phyloP scores from a whole-genome alignment of 176 grass and related monocot genomes.

The Aegilops longissima region DNA sequence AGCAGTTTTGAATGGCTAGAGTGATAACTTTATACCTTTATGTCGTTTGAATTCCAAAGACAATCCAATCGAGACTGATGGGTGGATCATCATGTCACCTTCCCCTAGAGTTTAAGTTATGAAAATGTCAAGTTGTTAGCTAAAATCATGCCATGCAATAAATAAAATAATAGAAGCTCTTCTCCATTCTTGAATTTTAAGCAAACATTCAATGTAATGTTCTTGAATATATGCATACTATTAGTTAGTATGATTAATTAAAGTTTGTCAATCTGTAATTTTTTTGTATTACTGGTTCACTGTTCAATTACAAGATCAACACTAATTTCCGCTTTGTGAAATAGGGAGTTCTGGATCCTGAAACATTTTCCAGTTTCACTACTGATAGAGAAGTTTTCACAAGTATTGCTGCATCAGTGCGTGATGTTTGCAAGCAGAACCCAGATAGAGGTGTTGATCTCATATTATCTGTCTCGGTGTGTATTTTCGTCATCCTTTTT shows the following conservation, averaged over 20 bases:
- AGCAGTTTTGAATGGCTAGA: background rate
- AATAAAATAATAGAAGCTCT: background rate
- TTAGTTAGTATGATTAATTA: slow-evolving; percentile 1
- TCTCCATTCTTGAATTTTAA: slow-evolving; percentile 3
- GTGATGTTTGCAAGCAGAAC: slow-evolving; percentile 89
- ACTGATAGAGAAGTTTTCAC: slow-evolving; percentile 63
- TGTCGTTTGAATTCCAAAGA: slow-evolving; percentile 13
- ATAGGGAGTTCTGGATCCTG: slow-evolving; percentile 74
- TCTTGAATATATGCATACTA: slow-evolving; percentile 12
- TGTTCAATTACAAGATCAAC: slow-evolving; percentile 6
- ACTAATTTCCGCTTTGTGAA: slow-evolving; percentile 46
- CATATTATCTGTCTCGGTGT: slow-evolving; percentile 83
- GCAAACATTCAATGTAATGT: background rate
- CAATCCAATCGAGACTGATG: background rate
- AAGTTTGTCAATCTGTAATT: background rate
- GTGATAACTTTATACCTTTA: slow-evolving; percentile 12
- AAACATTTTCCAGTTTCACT: slow-evolving; percentile 57
- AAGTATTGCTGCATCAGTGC: slow-evolving; percentile 81
- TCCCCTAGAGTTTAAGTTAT: slow-evolving; percentile 1
- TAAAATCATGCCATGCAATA: slow-evolving; percentile 2
- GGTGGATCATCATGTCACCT: background rate
- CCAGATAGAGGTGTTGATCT: slow-evolving; percentile 96
- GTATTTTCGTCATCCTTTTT: slow-evolving; percentile 28
- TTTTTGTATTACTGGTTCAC: background rate
- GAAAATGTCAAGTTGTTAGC: background rate